Evolutionary conservation across 192 early-diverging fungal species (phyloP).

Genomic region (Gaertneriomyces semiglobifer): DNA sequence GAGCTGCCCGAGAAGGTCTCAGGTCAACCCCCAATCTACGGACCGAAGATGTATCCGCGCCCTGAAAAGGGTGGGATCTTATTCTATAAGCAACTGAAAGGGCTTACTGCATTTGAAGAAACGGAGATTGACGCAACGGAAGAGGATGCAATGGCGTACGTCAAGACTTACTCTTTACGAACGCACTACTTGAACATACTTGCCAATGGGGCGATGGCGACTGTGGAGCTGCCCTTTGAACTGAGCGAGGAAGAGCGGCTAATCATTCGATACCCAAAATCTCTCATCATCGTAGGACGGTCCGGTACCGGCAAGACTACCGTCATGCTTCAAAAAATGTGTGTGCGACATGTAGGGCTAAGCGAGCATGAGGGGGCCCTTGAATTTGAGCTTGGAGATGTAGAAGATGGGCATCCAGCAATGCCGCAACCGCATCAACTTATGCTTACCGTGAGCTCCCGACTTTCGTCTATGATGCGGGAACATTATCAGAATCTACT

Average conservation of each 20-base stretch:
- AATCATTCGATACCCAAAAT: neutral
- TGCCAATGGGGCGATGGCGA: neutral
- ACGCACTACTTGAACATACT: neutral
- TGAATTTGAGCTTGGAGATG: neutral
- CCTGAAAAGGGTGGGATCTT: neutral
- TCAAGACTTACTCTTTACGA: neutral
- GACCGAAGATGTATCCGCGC: neutral
- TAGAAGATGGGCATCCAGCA: too few species aligned
- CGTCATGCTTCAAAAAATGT: constrained; percentile 4
- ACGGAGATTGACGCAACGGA: neutral
- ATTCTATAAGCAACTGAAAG: neutral
- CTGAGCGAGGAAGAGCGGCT: neutral
- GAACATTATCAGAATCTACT: neutral
- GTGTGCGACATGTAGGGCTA: neutral
- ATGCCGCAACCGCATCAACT: neutral
- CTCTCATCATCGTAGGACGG: constrained; percentile 2
- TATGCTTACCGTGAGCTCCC: constrained; percentile 12
- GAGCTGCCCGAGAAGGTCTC: neutral
- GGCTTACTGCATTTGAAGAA: neutral
- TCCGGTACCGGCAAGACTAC: constrained; percentile 15
- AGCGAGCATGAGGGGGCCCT: neutral
- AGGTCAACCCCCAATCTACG: neutral
- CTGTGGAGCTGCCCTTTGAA: neutral
- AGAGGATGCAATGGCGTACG: neutral
- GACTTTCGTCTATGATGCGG: neutral